Base-by-base conservation (phyloP, 345 rosid species). In the Aquilaria yunnanensis region DNA sequence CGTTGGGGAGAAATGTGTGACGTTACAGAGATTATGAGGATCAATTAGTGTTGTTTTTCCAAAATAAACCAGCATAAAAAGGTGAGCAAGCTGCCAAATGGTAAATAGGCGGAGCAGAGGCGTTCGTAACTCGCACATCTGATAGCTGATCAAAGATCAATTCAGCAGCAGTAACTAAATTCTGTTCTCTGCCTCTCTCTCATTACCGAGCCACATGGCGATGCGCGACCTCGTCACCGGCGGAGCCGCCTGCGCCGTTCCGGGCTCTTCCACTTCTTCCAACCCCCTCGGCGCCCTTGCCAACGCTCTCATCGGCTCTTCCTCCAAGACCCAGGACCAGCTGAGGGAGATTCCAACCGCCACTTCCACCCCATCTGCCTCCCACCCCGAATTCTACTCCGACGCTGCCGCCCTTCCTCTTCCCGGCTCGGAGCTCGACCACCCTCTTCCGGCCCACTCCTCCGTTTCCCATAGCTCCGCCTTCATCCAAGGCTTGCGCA, bases 261-360 rank as follows among this genome's bases (percentile, higher is more conserved):
- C 98, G 0, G 98, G 97, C 31, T 85, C 96, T 11, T 90, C 99
- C 61, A 83, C 99, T 54, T 85, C 92, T 66, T 80, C 97, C 16
- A 94, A 94, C 62, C 99, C 99, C 47, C 73, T 94, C 14, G 96
- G 97, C 14, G 86, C 97, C 70, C 87, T 94, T 46, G 91, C 99
- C 74, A 94, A 91, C 87, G 84, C 89, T 56, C 77, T 94, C 34
- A 75, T 88, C 34, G 96, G 96, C 65, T 85, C 99, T 2, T 91
- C 99, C 61, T 91, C 96, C 66, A 91, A 91, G 74, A 83, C 83
- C 45, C 95, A 86, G 99, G 99, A 88, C 11, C 87, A 90, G 99
- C 97, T 87, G 57, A 79, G 91, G 85, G 80, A 88, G 30, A 81
- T 80, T 75, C 97, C 91, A 83, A 83, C 85, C 71, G 96, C 99